phyloP scores from a whole-genome alignment of 2,329 filamentous ascomycete species.

The Hymenoscyphus occultus region DNA sequence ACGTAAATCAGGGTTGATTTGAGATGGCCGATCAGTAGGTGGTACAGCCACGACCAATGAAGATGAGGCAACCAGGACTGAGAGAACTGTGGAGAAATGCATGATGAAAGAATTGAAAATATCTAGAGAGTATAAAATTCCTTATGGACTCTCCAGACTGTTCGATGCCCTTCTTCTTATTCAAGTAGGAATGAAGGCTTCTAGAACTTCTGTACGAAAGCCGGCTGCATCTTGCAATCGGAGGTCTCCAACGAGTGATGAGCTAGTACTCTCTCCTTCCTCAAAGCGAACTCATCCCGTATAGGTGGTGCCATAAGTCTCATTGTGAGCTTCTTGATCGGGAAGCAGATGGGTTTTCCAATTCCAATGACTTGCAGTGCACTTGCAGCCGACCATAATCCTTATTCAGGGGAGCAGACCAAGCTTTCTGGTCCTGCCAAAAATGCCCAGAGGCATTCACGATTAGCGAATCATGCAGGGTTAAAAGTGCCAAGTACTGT shows the following conservation, averaged over 20 bases:
- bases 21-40: not conserved
- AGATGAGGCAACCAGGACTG: conserved; percentile 4
- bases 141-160: not conserved
- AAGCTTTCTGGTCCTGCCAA: conserved; percentile 9
- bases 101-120: conserved; percentile 4
- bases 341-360: conserved; percentile 2
- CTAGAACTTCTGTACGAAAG: not conserved
- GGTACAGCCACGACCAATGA: conserved; percentile 2
- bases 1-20: conserved; percentile 7
- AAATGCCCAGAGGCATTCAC: not conserved
- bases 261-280: conserved; percentile 1
- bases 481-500: not conserved
- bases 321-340: conserved; percentile 5
- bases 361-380: not conserved
- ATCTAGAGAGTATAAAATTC: not conserved
- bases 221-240: not conserved
- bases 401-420: not conserved
- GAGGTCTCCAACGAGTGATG: not conserved
- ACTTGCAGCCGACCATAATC: not conserved
- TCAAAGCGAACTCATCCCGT: not conserved
- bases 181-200: not conserved
- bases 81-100: not conserved
- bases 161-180: not conserved
- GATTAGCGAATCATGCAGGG: not conserved
- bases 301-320: not conserved